Percentiles rank a stretch among this genome's conserved stretches.
Conservation (phyloP, 2,329 filamentous ascomycete species). For the Diaporthe ampelina region DNA sequence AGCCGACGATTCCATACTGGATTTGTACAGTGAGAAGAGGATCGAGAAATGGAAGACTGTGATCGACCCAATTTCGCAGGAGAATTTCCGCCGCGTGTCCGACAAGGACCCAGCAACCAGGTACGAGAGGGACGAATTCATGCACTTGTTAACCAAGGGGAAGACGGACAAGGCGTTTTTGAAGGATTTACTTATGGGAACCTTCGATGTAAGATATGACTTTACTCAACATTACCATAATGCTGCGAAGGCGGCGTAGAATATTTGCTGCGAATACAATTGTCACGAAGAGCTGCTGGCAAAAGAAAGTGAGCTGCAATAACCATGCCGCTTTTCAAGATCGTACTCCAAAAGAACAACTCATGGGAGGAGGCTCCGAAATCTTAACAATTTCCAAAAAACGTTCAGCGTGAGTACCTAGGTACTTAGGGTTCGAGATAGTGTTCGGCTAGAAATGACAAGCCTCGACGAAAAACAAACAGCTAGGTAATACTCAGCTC, state of each 20-base stretch:
- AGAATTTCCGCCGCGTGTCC: slow-evolving; percentile 60
- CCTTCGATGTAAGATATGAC: slow-evolving; percentile 57
- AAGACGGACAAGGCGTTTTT: slow-evolving; percentile 52
- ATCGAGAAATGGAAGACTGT: slow-evolving; percentile 60
- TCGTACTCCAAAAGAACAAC: too few relatives aligned
- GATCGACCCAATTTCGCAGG: slow-evolving; percentile 59
- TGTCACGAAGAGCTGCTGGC: too few relatives aligned
- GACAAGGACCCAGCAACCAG: slow-evolving; percentile 57
- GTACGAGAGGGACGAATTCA: slow-evolving; percentile 55
- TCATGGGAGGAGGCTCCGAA: neutral
- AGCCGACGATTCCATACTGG: slow-evolving; percentile 59
- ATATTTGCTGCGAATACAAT: too few relatives aligned
- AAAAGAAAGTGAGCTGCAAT: neutral
- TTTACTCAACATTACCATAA: slow-evolving; percentile 60
- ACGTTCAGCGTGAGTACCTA: neutral
- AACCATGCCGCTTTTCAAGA: neutral
- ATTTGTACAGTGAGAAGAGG: slow-evolving; percentile 61
- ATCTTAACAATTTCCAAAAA: neutral
- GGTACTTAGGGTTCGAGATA: neutral
- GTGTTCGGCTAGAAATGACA: neutral
- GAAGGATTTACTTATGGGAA: slow-evolving; percentile 52
- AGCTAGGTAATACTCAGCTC: neutral
- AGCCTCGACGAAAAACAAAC: neutral
- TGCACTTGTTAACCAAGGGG: slow-evolving; percentile 54
- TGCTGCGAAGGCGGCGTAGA: slow-evolving; percentile 7